Base-by-base conservation (phyloP, 1,284 basidiomycete species). In the Boletus semigastroideus region DNA sequence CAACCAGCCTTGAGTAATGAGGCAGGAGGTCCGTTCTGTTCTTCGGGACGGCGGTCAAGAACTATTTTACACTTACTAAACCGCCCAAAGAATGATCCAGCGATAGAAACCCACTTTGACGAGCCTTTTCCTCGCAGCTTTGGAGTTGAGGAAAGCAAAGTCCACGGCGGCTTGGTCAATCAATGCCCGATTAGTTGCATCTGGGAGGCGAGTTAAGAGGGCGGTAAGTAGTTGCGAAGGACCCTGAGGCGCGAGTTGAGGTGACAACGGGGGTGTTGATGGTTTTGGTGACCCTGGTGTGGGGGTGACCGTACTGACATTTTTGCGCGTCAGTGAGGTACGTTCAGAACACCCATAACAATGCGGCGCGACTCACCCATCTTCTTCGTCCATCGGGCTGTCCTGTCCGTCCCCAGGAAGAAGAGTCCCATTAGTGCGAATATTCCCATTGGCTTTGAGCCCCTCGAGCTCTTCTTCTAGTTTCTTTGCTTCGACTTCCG, bases 141-240 rank as follows among this genome's bases (percentile, higher is more conserved):
- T 98, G 40, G 92, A 95, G 67, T 98, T 98, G 53, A 98, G 75
- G 65, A 95, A 94, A 0, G 94, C 93, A 69, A 99, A 98, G 59
- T 99, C 96, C 34, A 98, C 84, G 0, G 95, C 94, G 17, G 90
- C 88, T 68, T 95, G 92, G 67, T 99, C 97, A 51, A 99, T 92
- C 62, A 94, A 74, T 5, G 85, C 82, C n/a, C 92, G 83, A 65
- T 96, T 98, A 8, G 91, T 95, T 20, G 93, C 90, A 65, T 98
- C 94, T 0, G 95, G 91, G 25, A 99, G 78, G 16, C 93, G 86
- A n/a, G 90, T 86, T 39, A 99, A 84, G n/a, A 99, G 77, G 1
- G 92, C 90, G 2, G 90, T 93, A 41, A 99, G 81, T 48, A 98
- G 82, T 51, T 98, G 95, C 0, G 94, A 92, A 3, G 95, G 94